A percentile compares a stretch with the other conserved stretches of the same genome.
These are phyloP conservation scores for Suillus weaverae DNA, from an alignment of 768 basidiomycete genomes.

Conservation along the genomic window DNA sequence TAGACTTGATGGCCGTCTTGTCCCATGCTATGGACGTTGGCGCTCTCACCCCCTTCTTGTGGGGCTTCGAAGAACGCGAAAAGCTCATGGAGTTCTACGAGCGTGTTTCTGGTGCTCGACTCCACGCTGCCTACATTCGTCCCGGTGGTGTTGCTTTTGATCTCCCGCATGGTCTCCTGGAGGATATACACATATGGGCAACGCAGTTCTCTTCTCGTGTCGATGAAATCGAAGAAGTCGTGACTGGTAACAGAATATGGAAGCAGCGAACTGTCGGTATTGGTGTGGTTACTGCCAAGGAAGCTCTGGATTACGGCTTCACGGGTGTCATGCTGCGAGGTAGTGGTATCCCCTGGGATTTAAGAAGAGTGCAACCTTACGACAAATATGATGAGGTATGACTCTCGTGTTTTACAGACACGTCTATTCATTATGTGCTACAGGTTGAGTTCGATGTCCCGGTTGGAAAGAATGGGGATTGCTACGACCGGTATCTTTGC, in stretches of 20 bases:
- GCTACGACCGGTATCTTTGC: conserved; percentile 96
- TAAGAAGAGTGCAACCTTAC: conserved; percentile 89
- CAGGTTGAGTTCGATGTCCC: conserved; percentile 97
- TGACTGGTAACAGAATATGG: conserved; percentile 98
- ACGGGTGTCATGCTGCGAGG: conserved; percentile 97
- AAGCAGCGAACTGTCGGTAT: conserved; percentile 91
- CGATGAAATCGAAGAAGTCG: conserved; percentile 97
- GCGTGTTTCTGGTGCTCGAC: conserved; percentile 94
- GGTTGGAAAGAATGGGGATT: conserved; percentile 96
- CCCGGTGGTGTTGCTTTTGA: conserved; percentile 98
- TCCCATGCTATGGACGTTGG: conserved; percentile 98
- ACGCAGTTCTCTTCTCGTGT: conserved; percentile 90
- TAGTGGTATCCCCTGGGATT: conserved; percentile 92
- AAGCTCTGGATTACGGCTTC: conserved; percentile 92
- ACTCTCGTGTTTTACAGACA: neutral
- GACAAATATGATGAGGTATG: conserved; percentile 92
- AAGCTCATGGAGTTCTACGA: conserved; percentile 99
- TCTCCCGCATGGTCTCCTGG: conserved; percentile 95
- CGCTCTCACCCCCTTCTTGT: conserved; percentile 96
- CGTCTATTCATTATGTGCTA: neutral
- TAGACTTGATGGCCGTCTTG: conserved; percentile 95
- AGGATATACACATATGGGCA: conserved; percentile 98
- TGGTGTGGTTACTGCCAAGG: conserved; percentile 86
- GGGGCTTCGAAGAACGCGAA: conserved; percentile 99
- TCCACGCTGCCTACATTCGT: conserved; percentile 97